Evolutionary conservation across 2,329 filamentous ascomycete genomes (phyloP), one percentile per base, ranked within the genome.

Genomic region (Aspergillus ruber): DNA sequence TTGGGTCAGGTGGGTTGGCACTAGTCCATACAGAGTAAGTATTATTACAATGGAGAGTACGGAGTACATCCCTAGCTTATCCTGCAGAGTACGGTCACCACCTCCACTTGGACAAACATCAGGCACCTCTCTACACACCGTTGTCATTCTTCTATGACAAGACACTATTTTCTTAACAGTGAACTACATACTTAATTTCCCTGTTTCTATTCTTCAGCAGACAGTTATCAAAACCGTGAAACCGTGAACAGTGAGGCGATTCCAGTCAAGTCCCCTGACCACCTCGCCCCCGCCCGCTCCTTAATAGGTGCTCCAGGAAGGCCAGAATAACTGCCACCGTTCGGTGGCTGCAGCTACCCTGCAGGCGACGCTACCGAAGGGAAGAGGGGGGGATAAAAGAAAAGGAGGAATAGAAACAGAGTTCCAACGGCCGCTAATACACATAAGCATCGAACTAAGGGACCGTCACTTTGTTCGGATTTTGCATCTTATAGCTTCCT

Each of bases 261-360:
- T 20, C 15, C 36, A 12, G 17, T 21, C 40, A 7, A 42, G 21
- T 42, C 40, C 44, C 47, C 50, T 47, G 50, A 51, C 38, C 33
- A 40, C 42, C 29, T 18, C 44, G 25, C 4, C 44, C 40, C 18
- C 13, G 17, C 17, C 25, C 21, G 20, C 17, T 17, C 33, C n/a
- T 41, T 23, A n/a, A n/a, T 18, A 41, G n/a, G 18, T 13, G 12
- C 8, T 7, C 20, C 38, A 32, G 21, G 15, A 41, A 38, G 33
- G 17, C 38, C 42, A 17, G 23, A 40, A 45, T 32, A 43, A 25
- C 46, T 48, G 44, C 48, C 49, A 51, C 49, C 53, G 18, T 45
- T 45, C 20, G 49, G 53, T 55, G 50, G 50, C 48, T 51, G 50
- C 45, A 46, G 47, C 39, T 39, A 12, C 43, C 38, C 48, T 51